Conservation (phyloP, 352 stramenopile genomes). For the Globisporangium megalacanthum region DNA sequence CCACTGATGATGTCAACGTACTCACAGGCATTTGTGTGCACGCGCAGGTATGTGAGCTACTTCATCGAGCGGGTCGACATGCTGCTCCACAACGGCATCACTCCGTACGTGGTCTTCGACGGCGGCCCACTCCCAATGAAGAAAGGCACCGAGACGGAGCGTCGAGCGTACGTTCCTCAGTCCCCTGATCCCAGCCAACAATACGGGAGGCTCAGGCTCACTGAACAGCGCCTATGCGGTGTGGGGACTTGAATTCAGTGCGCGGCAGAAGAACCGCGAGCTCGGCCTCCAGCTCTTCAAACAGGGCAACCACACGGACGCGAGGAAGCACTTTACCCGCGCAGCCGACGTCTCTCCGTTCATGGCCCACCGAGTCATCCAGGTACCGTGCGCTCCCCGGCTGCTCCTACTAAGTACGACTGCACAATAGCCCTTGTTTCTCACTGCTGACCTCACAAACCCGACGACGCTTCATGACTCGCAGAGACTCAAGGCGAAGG, state of each 20-base stretch:
- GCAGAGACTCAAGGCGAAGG: constrained; percentile 45
- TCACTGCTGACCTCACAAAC: not conserved
- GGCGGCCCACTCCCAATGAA: constrained; percentile 72
- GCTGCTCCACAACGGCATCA: constrained; percentile 49
- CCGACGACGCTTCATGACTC: not conserved
- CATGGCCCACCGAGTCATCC: constrained; percentile 77
- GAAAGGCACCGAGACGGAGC: constrained; percentile 68
- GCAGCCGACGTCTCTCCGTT: constrained; percentile 74
- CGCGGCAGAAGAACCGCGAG: constrained; percentile 65
- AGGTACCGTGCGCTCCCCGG: constrained; percentile 23
- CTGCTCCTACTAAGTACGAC: too few relatives aligned
- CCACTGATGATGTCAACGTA: not conserved
- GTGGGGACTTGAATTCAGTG: constrained; percentile 16
- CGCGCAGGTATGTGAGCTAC: constrained; percentile 64
- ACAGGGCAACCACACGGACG: constrained; percentile 49
- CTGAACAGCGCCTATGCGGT: not conserved
- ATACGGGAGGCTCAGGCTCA: not conserved
- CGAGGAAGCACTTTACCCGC: constrained; percentile 63
- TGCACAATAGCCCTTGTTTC: not conserved
- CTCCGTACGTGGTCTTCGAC: constrained; percentile 77
- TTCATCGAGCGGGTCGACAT: constrained; percentile 60
- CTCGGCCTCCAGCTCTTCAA: constrained; percentile 53
- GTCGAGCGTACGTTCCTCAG: constrained; percentile 39
- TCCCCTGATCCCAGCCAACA: too few relatives aligned
- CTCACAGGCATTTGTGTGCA: not conserved